Evolutionary conservation across 108 stramenopile genomes (phyloP).

Genomic region (Schizochytrium sp.): DNA sequence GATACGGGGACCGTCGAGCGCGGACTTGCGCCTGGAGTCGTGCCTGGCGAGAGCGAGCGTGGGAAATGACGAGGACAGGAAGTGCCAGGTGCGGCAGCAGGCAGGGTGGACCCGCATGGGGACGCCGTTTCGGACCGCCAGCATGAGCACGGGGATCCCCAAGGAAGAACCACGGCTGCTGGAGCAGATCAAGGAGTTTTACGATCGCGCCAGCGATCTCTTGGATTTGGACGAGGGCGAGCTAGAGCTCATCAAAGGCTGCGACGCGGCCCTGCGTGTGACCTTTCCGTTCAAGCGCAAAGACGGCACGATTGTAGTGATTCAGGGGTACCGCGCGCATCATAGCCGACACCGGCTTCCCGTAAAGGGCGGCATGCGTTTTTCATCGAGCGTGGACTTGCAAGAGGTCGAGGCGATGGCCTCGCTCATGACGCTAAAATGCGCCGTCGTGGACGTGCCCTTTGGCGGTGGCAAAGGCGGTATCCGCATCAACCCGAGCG

Average conservation of each 20-base stretch:
- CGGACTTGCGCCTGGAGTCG: too few relatives aligned
- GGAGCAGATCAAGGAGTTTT: slow-evolving; percentile 28
- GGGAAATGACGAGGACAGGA: too few relatives aligned
- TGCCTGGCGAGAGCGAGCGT: too few relatives aligned
- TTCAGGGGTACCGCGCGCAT: slow-evolving; percentile 27
- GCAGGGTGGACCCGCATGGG: not conserved
- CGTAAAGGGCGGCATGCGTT: slow-evolving; percentile 25
- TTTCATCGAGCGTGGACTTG: slow-evolving; percentile 7
- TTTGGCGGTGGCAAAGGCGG: slow-evolving; percentile 29
- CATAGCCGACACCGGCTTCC: slow-evolving; percentile 24
- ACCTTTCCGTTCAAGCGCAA: slow-evolving; percentile 22
- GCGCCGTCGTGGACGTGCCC: slow-evolving; percentile 26
- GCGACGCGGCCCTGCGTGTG: slow-evolving; percentile 20
- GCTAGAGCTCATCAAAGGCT: slow-evolving; percentile 18
- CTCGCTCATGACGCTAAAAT: slow-evolving; percentile 28
- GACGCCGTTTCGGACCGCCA: not conserved
- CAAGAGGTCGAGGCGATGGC: slow-evolving; percentile 27
- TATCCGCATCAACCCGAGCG: slow-evolving; percentile 10
- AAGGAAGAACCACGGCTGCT: slow-evolving; percentile 16
- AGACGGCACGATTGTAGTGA: slow-evolving; percentile 21
- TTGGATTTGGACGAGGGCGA: not conserved
- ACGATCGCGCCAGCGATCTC: slow-evolving; percentile 16
- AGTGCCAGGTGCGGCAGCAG: not conserved
- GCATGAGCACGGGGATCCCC: not conserved
- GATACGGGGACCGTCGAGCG: too few relatives aligned